Conservation (phyloP, 2,329 filamentous ascomycete species). For the Dactylellina sp. region DNA sequence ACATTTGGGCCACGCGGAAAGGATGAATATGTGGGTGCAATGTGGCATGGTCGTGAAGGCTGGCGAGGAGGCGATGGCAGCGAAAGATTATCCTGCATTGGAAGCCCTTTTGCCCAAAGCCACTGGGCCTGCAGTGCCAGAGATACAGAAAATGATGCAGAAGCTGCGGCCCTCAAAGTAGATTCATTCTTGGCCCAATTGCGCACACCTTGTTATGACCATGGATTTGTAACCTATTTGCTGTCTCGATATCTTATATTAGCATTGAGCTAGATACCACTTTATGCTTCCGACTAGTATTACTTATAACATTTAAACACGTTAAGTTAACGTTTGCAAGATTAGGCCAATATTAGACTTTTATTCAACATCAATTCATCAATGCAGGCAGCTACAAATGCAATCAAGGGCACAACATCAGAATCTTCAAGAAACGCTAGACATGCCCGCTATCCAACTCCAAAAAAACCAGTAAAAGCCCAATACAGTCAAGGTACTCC, state of each 20-base stretch:
- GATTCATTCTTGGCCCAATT: conserved; percentile 8
- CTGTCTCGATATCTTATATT: conserved; percentile 1
- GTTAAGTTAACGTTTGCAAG: background rate
- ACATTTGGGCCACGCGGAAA: conserved; percentile 74
- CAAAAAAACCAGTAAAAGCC: conserved; percentile 16
- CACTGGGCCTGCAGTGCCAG: conserved; percentile 75
- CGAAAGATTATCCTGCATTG: conserved; percentile 81
- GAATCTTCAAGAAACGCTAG: conserved; percentile 2
- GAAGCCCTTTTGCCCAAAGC: conserved; percentile 79
- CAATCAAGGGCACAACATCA: background rate
- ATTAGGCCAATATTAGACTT: background rate
- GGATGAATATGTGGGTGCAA: conserved; percentile 94
- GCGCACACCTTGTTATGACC: background rate
- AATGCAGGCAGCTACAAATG: conserved; percentile 15
- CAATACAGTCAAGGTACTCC: conserved; percentile 22
- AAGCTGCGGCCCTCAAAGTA: conserved; percentile 67
- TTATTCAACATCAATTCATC: conserved; percentile 32
- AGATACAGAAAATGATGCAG: conserved; percentile 83
- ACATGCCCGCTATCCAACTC: conserved; percentile 19
- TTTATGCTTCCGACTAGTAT: background rate
- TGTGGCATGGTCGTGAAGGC: conserved; percentile 90
- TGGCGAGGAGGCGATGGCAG: conserved; percentile 87
- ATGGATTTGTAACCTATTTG: conserved; percentile 7
- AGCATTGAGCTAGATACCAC: conserved; percentile 41
- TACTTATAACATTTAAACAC: conserved; percentile 8